Conservation (phyloP, 352 stramenopile genomes). For the Phytopythium oedochilum region DNA sequence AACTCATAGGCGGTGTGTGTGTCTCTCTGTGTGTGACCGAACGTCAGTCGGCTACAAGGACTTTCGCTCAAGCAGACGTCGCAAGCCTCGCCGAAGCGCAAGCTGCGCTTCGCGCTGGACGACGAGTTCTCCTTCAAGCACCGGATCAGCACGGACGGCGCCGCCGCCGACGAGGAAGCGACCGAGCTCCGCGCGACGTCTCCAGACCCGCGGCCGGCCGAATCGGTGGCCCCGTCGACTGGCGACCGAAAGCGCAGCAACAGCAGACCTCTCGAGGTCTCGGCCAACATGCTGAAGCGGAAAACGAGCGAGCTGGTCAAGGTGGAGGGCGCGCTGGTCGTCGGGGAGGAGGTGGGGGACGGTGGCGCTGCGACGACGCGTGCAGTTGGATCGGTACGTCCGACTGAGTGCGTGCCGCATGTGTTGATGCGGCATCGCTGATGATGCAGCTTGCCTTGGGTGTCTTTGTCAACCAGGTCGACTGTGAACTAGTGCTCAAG, state of each 20-base stretch:
- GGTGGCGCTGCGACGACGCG: constrained; percentile 8
- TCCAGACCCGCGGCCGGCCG: neutral
- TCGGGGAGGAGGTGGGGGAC: constrained; percentile 37
- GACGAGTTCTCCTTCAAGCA: constrained; percentile 3
- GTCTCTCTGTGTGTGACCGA: neutral
- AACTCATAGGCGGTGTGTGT: neutral
- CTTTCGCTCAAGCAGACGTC: constrained; percentile 21
- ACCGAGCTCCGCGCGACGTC: neutral
- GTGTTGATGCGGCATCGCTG: too few species aligned
- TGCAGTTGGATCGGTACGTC: constrained; percentile 47
- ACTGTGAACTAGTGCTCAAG: constrained; percentile 39
- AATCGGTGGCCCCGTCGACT: neutral
- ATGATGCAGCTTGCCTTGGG: too few species aligned
- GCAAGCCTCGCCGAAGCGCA: constrained; percentile 19
- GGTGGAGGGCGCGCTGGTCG: constrained; percentile 39
- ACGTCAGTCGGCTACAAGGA: constrained; percentile 25
- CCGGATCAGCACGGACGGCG: neutral
- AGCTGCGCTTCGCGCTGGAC: constrained; percentile 11
- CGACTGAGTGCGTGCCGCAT: neutral
- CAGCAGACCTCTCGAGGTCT: constrained; percentile 12
- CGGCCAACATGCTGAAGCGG: constrained; percentile 1
- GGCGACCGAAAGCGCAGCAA: constrained; percentile 30
- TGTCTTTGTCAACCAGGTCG: too few species aligned
- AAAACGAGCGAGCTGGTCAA: constrained; percentile 28
- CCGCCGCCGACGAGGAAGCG: neutral